These are phyloP conservation scores for Prunus persica DNA, from an alignment of 306 rosid species.

Conservation along the genomic window Prunus_persica_NCBIv2 NC_034015.1:17341501-17342000, in stretches of 20 bases:
- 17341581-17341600: not conserved
- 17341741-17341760: slow-evolving; percentile 22
- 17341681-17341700: not conserved
- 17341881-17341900: slow-evolving; percentile 57
- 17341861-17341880: slow-evolving; percentile 49
- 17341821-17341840: slow-evolving; percentile 33
- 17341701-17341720: not conserved
- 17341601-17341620: slow-evolving; percentile 49
- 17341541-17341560: too few species aligned
- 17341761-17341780: slow-evolving; percentile 47
- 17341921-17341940: slow-evolving; percentile 19
- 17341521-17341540: not conserved
- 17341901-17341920: slow-evolving; percentile 38
- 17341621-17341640: slow-evolving; percentile 6
- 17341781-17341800: slow-evolving; percentile 27
- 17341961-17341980: slow-evolving; percentile 51
- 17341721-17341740: slow-evolving; percentile 18
- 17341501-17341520: not conserved
- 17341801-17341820: slow-evolving; percentile 31
- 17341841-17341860: slow-evolving; percentile 56
- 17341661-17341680: not conserved
- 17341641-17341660: not conserved
- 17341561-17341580: too few species aligned
- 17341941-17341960: slow-evolving; percentile 45
- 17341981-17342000: slow-evolving; percentile 97